Evolutionary conservation across 2,329 filamentous ascomycete genomes (phyloP).

Genomic region (Pseudocercospora eumusae): DNA sequence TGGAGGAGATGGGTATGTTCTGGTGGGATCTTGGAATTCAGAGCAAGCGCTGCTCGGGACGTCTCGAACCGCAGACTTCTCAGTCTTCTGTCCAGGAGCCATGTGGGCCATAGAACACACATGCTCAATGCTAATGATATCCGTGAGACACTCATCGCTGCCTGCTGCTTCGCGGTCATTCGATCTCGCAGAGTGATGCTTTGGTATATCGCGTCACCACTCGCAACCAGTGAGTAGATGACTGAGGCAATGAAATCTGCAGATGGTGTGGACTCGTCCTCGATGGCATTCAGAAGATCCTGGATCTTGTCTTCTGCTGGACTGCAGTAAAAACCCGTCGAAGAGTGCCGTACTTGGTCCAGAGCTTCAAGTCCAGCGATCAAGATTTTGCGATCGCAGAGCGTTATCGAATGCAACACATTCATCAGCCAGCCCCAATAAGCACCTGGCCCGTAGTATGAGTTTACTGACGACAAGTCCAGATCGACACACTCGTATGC

Average conservation of each 20-base stretch:
- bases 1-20: background rate
- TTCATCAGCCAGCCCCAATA: background rate
- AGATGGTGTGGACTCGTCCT: background rate
- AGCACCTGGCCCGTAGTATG: background rate
- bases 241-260: background rate
- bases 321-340: background rate
- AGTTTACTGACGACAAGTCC: background rate
- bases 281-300: background rate
- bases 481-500: background rate
- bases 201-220: background rate
- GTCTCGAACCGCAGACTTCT: background rate
- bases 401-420: background rate
- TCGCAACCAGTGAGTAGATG: background rate
- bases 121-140: background rate
- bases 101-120: background rate
- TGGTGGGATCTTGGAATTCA: background rate
- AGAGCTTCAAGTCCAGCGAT: background rate
- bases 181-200: background rate
- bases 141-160: background rate
- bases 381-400: background rate
- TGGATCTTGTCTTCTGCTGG: background rate
- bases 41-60: background rate
- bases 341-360: background rate
- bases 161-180: background rate
- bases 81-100: background rate